Base-by-base conservation (phyloP, 164 flowering plant species). In the Akebia trifoliata region DNA sequence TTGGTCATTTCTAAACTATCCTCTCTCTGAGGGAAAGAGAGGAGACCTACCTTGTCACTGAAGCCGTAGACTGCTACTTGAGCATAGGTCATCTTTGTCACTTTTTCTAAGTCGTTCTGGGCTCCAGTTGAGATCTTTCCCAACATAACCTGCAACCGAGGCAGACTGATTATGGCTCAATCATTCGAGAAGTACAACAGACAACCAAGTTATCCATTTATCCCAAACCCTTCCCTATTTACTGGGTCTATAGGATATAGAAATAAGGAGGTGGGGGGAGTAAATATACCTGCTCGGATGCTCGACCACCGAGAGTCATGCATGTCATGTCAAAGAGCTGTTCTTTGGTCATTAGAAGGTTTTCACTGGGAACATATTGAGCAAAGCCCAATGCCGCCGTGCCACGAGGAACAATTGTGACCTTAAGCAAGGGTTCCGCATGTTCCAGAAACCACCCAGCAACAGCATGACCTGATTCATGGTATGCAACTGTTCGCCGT, bases 291-390 rank as follows among this genome's bases (percentile, higher is more conserved):
- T 91, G 92, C 63, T 91, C 98, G n/a, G 98, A 81, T 42, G 98
- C 98, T 57, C 98, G 79, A 25, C 98, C 98, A 34, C 98, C 98
- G 40, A 91, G 89, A 21, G 95, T 91, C 98, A 91, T 91, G 78
- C 96, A 88, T 18, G 96, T 91, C 94, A 91, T 79, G 46, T 91
- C 98, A 71, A 91, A 84, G 39, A 84, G 96, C 67, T 91, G 98
- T 70, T 91, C 98, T 63, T 86, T 91, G 9, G 96, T 91, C 94
- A 86, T 78, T 43, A 91, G 78, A 56, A 91, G 96, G 73, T 88
- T 86, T 59, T 91, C 98, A 60, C 76, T 91, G 1, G 98, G 98
- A 53, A 91, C 95, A 77, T 91, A 91, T 57, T 91, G 98, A 17
- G 98, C 98, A 71, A 91, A 91, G 4, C 98, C 98, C 31, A 91